Conservation (phyloP, 2,329 filamentous ascomycete genomes). For the Teratosphaeria zuluensis region DNA sequence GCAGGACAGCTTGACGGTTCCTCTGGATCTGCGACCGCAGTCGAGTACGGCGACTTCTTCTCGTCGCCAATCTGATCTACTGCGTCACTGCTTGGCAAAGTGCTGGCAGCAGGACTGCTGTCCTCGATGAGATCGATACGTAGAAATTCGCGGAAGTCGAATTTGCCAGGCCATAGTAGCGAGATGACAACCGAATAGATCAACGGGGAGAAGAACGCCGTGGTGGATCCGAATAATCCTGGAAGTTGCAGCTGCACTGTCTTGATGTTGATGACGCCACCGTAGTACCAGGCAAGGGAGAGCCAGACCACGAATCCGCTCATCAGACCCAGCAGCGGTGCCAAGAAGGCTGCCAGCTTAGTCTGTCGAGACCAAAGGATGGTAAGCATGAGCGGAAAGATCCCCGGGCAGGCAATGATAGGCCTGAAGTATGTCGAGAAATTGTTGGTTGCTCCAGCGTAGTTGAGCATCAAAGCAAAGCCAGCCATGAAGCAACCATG, state of each 20-base stretch:
- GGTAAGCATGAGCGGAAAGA: slow-evolving; percentile 37
- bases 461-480: slow-evolving; percentile 39
- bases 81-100: neutral
- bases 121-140: slow-evolving; percentile 39
- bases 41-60: neutral
- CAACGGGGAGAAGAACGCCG: slow-evolving; percentile 39
- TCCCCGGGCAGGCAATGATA: slow-evolving; percentile 35
- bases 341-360: slow-evolving; percentile 34
- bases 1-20: neutral
- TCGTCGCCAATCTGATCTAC: neutral
- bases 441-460: slow-evolving; percentile 41
- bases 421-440: slow-evolving; percentile 36
- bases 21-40: neutral
- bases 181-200: slow-evolving; percentile 40
- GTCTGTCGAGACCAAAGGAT: slow-evolving; percentile 40
- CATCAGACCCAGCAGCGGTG: slow-evolving; percentile 36
- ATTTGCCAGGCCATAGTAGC: slow-evolving; percentile 17
- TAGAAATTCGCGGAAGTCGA: slow-evolving; percentile 39
- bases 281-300: slow-evolving; percentile 28
- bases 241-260: slow-evolving; percentile 34
- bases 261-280: slow-evolving; percentile 31
- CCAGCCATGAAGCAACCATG: slow-evolving; percentile 41
- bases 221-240: slow-evolving; percentile 36
- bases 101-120: slow-evolving; percentile 8
- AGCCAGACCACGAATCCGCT: slow-evolving; percentile 37